A percentile compares a stretch with the other conserved stretches of the same genome.
phyloP scores from a whole-genome alignment of 768 basidiomycete genomes.

The Lyophyllum atratum region DNA sequence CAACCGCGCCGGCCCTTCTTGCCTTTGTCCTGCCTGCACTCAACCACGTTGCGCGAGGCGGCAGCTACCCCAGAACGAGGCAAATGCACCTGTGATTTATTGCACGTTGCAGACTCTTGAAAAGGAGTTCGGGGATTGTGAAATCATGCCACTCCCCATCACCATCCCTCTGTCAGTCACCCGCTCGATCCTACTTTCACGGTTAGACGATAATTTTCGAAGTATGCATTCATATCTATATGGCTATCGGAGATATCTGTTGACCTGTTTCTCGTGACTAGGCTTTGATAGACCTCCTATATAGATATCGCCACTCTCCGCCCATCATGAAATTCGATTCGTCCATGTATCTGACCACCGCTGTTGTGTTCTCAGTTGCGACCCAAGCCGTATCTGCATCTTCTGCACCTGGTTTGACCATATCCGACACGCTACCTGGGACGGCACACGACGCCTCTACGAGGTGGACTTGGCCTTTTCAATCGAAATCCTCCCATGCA shows the following conservation, averaged over 20 bases:
- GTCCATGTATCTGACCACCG: conserved; percentile 10
- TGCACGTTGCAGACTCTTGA: not conserved
- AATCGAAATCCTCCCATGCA: not conserved
- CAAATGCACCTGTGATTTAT: not conserved
- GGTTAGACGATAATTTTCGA: no score
- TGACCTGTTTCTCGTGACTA: not conserved
- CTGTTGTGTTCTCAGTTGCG: conserved; percentile 6
- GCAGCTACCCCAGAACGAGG: not conserved
- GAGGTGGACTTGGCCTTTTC: conserved; percentile 15
- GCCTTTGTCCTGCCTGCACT: no score
- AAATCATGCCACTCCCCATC: not conserved
- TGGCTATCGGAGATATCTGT: no score
- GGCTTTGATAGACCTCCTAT: not conserved
- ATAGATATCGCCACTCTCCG: not conserved
- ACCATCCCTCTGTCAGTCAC: not conserved
- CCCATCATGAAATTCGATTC: conserved; percentile 12
- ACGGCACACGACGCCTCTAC: not conserved
- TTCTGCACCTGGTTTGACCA: not conserved
- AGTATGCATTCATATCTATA: no score
- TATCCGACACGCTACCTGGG: not conserved
- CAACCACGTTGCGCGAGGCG: not conserved
- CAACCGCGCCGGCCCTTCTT: no score
- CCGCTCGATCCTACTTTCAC: not conserved
- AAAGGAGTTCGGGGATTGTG: not conserved
- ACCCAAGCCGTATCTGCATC: conserved; percentile 7